Base-by-base conservation (phyloP, 2,329 filamentous ascomycete genomes). In the Herpotrichia juniperi region DNA sequence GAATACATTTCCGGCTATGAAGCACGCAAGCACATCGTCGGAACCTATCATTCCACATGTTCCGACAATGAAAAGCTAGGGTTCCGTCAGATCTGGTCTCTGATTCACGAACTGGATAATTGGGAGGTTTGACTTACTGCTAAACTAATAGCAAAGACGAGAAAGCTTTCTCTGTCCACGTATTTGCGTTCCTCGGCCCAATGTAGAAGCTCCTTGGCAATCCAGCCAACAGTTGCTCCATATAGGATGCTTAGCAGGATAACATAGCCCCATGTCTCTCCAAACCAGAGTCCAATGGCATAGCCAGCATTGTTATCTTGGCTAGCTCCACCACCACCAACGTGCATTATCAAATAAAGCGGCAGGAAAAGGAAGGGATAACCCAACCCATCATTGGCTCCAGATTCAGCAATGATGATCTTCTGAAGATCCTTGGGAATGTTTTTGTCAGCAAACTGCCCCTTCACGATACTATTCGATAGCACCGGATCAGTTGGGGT, bases 371-470 rank as follows among this genome's bases (percentile, higher is more conserved):
- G 75, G 63, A 96, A 96, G 0, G 91, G 92, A 63, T 96, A 96
- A 0, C 91, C 91, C 30, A 93, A 80, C 0, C 93, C 92, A 74
- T 96, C 92, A 65, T 96, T 96, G 1, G 91, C 89, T 1, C 92
- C 93, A 0, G 89, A 92, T 75, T 97, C 92, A 31, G 75, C 78
- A 53, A 77, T 76, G 53, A 78, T 79, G 53, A 79, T 90, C 58
- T 88, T 86, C 76, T 96, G 91, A 43, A 97, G 77, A 24, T 87
- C 83, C 51, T 86, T 87, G 0, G 93, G 91, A 16, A 96, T 87
- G 68, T 96, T 94, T 64, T 92, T 88, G 66, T 96, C 92, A 1
- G 93, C 93, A 68, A 96, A 97, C 63, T 90, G 93, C 26, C 92
- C 92, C 77, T 96, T 96, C 40, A 96, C 91, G 51, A 96, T 96